Evolutionary conservation across 192 early-diverging fungal genomes (phyloP), one percentile per base, ranked within the genome.

Genomic region (Rhizophagus clarus): DNA sequence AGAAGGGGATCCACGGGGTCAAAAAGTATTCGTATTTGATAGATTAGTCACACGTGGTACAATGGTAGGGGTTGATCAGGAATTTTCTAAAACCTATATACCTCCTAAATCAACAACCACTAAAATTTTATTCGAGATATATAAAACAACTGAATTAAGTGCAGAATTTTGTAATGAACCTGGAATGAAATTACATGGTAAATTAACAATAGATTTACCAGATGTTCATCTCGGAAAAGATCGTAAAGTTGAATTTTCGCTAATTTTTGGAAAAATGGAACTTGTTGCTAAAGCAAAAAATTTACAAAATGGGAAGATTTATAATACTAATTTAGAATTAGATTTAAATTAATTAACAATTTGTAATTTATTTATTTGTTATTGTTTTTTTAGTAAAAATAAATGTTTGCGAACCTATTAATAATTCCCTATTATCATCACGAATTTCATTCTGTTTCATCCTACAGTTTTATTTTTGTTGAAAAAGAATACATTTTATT

Each of bases 201-300:
- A 3, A 12, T 28, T 78, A 24, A 32, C 0, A 0, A 34, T 78
- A 1, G 49, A 66, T 11, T 45, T 69, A 51, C 29, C 40, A 42
- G 77, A 78, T 51, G 9, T n/a, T 4, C 47, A 78, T 40, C 1
- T n/a, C 3, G 66, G 45, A 14, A 10, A 6, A n/a, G 37, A 60
- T 31, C 63, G 66, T 15, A 24, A 2, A 0, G 14, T 78, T 12
- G 64, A 78, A 22, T 56, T 68, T 67, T 45, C 64, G 2, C 37
- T 78, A 17, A 68, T 32, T 31, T 78, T 78, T 49, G 62, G 63
- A 7, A 68, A 45, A 32, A 17, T 68, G n/a, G 77, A 78, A 49
- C n/a, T 78, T 67, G 26, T 68, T 22, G 66, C 77, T 9, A 49
- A 4, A n/a, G 77, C 77, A 6, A 66, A n/a, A 22, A 78, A 78